phyloP scores from a whole-genome alignment of 495 filamentous ascomycete species.

The Platismatia glauca region DNA sequence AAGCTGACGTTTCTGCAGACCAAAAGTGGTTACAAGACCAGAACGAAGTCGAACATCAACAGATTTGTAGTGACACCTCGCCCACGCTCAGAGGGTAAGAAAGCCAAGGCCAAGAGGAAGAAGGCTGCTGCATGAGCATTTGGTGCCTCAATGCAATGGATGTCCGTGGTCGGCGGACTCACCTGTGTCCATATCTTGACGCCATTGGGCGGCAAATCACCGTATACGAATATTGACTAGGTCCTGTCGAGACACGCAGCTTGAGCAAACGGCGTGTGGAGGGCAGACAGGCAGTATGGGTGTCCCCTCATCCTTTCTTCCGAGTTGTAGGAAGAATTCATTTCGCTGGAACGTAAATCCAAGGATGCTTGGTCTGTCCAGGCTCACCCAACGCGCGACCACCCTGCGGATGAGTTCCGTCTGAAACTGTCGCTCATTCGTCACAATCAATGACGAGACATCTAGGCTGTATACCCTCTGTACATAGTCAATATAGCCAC shows the following conservation, averaged over 20 bases:
- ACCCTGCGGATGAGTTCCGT: neutral
- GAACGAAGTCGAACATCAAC: constrained; percentile 67
- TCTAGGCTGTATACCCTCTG: neutral
- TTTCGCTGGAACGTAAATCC: neutral
- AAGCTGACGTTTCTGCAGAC: constrained; percentile 48
- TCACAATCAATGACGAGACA: neutral
- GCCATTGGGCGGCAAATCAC: neutral
- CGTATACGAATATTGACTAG: neutral
- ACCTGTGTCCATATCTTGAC: neutral
- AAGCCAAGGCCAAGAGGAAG: constrained; percentile 19
- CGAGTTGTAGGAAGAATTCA: neutral
- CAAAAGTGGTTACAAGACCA: constrained; percentile 95
- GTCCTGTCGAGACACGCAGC: neutral
- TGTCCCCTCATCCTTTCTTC: neutral
- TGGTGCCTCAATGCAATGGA: neutral
- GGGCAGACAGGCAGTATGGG: neutral
- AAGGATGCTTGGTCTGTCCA: neutral
- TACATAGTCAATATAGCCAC: neutral
- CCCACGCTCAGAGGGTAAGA: constrained; percentile 68
- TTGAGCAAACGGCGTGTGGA: neutral
- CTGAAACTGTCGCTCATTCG: neutral
- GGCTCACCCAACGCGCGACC: neutral
- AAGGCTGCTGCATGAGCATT: constrained; percentile 1
- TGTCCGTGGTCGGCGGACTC: neutral
- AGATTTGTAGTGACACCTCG: constrained; percentile 70